Percentiles rank a stretch among this genome's conserved stretches.
Evolutionary conservation across 2,329 filamentous ascomycete genomes (phyloP).

Genomic region (Trichoderma cornu-damae): DNA sequence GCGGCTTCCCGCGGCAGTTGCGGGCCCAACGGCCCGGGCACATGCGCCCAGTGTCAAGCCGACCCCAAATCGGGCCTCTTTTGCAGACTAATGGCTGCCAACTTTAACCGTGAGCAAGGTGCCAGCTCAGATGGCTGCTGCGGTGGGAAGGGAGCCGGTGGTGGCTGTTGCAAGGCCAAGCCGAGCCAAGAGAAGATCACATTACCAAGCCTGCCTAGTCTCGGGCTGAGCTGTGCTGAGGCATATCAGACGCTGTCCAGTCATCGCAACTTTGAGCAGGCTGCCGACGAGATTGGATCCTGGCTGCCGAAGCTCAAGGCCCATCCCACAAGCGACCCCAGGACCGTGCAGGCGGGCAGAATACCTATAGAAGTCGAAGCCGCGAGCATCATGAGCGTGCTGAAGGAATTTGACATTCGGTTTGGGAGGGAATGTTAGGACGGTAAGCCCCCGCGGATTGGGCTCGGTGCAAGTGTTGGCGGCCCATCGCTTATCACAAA

Average conservation of each 20-base stretch:
- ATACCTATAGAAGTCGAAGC: slow-evolving; percentile 73
- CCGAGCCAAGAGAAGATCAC: slow-evolving; percentile 33
- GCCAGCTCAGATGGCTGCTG: slow-evolving; percentile 50
- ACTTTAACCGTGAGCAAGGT: slow-evolving; percentile 43
- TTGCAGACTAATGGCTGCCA: slow-evolving; percentile 73
- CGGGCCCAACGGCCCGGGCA: slow-evolving; percentile 67
- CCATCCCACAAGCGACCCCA: slow-evolving; percentile 37
- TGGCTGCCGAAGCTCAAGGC: slow-evolving; percentile 72
- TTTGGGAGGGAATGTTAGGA: slow-evolving; percentile 50
- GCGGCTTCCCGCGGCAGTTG: slow-evolving; percentile 39
- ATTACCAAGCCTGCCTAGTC: slow-evolving; percentile 37
- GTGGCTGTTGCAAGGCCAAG: slow-evolving; percentile 58
- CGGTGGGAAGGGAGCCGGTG: slow-evolving; percentile 53
- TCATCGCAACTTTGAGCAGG: slow-evolving; percentile 69
- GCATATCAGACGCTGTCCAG: slow-evolving; percentile 73
- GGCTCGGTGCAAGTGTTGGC: not conserved
- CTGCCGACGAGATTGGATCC: slow-evolving; percentile 66
- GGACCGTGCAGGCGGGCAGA: slow-evolving; percentile 36
- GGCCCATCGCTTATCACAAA: not conserved
- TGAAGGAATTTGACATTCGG: slow-evolving; percentile 73
- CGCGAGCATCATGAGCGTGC: slow-evolving; percentile 78
- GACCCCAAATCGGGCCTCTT: slow-evolving; percentile 79
- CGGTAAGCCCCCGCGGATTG: not conserved
- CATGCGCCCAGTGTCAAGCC: slow-evolving; percentile 70
- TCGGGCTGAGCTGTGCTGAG: slow-evolving; percentile 68